Base-by-base conservation (phyloP, 176 grass and related monocot genomes). In the Triticum dicoccoides region DNA sequence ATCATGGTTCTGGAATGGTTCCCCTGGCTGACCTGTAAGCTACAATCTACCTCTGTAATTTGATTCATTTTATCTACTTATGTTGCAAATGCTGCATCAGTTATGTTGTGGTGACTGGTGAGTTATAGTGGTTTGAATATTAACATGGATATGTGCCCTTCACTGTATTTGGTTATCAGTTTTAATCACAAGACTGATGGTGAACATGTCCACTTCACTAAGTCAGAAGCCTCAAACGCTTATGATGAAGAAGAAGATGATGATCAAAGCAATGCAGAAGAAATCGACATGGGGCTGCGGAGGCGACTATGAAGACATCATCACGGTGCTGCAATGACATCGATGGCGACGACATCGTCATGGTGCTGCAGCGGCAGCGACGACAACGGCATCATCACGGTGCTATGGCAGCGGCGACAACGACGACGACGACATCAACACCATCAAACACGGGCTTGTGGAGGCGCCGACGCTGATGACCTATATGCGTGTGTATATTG, bases 171-270 rank as follows among this genome's bases (percentile, higher is more conserved):
- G 30, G 11, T 66, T 42, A 11, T 85, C 87, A 98, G 91, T 61
- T 98, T 95, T 86, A 98, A 98, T 91, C 93, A 98, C 85, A 98
- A 94, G 80, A 98, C 96, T 65, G 93, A 83, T 77, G 92, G 90
- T 44, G 93, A 98, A 84, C 86, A 95, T 91, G 90, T 95, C 15
- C 93, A 98, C 83, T 98, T 95, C 83, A 76, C 75, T 9, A 84
- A 82, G 68, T 75, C 84, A 77, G 82, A 90, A 23, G 39, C 49
- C 15, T 87, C 88, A 21, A n/a, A 83, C 18, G 89, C 91, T 64
- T 84, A 95, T 62, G 65, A 39, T 85, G 91, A 93, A 85, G 85
- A 77, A 72, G 82, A 71, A 11, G 64, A 82, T 11, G 85, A 86
- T 47, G 42, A 92, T 72, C 54, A 29, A 35, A 87, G 56, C 24